Conservation (phyloP, 164 flowering plant species). For the Vitis riparia region DNA sequence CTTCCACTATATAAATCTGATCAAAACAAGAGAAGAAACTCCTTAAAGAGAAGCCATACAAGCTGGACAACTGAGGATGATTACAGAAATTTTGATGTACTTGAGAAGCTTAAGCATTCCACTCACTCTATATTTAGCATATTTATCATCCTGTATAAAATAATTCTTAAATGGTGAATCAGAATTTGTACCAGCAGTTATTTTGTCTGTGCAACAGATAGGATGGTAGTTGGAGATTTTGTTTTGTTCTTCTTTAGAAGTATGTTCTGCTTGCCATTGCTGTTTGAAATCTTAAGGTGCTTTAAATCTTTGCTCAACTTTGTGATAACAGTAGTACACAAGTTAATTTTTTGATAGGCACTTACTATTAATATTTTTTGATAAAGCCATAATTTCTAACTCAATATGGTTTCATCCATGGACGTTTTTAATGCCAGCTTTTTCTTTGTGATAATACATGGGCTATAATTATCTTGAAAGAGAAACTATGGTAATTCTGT, state of each 20-base stretch:
- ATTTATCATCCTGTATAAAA: background rate
- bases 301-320: background rate
- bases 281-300: background rate
- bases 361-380: too few relatives aligned
- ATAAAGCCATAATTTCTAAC: too few relatives aligned
- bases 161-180: background rate
- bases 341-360: background rate
- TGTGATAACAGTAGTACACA: background rate
- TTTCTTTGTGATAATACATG: background rate
- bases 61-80: too few relatives aligned
- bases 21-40: too few relatives aligned
- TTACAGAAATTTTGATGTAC: background rate
- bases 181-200: background rate
- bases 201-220: background rate
- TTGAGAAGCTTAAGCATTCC: background rate
- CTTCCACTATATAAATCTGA: too few relatives aligned
- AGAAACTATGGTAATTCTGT: background rate
- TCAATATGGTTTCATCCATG: too few relatives aligned
- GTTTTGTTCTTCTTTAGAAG: background rate
- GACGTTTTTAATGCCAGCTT: background rate
- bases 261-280: background rate
- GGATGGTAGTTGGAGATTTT: background rate
- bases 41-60: too few relatives aligned
- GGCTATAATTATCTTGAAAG: background rate
- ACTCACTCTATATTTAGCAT: background rate